Evolutionary conservation across 345 rosid genomes (phyloP).

Genomic region (Citrus glauca): DNA sequence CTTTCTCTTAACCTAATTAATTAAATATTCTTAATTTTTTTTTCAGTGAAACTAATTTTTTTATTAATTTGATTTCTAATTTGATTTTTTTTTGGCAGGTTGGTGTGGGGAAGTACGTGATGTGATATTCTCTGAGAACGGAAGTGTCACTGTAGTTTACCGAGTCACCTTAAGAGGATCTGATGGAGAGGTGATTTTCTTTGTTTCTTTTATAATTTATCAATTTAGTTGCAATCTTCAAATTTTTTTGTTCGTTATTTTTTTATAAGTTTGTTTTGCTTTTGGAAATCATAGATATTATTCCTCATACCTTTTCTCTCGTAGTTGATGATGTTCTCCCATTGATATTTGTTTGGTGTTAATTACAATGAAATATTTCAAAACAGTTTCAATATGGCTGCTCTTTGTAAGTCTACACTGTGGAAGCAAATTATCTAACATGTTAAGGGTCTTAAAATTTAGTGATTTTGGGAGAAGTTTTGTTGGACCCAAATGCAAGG

Average conservation of each 20-base stretch:
- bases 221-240: not conserved
- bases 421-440: not conserved
- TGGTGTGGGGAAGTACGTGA: slow-evolving; percentile 99
- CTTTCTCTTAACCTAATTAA: not conserved
- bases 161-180: slow-evolving; percentile 94
- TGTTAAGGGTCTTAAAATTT: not conserved
- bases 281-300: not conserved
- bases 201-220: not conserved
- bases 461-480: not conserved
- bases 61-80: not conserved
- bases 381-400: not conserved
- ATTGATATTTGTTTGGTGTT: not conserved
- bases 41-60: too few species aligned
- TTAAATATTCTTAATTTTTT: not conserved
- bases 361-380: not conserved
- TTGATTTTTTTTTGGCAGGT: slow-evolving; percentile 34
- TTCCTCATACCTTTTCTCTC: not conserved
- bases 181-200: slow-evolving; percentile 78
- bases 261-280: not conserved
- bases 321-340: not conserved
- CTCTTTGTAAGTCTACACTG: not conserved
- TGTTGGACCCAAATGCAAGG: not conserved
- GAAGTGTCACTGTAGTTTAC: slow-evolving; percentile 85
- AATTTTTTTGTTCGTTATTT: not conserved
- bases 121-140: slow-evolving; percentile 85